Conservation (phyloP, 306 rosid species). For the Cicer judaicum region DNA sequence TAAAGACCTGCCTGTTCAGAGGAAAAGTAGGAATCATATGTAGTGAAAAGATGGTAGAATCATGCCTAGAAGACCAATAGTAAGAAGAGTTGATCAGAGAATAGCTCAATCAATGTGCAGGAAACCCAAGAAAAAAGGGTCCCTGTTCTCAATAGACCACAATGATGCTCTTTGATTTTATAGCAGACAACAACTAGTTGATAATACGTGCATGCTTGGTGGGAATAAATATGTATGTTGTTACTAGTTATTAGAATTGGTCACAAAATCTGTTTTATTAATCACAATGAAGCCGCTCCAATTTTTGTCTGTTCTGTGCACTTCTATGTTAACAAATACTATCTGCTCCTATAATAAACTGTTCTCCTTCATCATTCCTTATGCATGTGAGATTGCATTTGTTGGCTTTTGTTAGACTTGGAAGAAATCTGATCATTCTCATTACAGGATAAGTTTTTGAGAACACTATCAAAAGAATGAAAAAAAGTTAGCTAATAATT, state of each 20-base stretch:
- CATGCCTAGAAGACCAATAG: constrained; percentile 2
- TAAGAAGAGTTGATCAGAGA: constrained; percentile 21
- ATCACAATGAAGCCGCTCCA: not conserved
- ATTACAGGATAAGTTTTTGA: not conserved
- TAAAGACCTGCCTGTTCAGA: constrained; percentile 8
- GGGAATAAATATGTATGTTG: not conserved
- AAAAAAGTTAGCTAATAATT: not conserved
- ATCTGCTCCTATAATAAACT: not conserved
- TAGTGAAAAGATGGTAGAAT: not conserved
- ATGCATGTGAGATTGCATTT: constrained; percentile 11
- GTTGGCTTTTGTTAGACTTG: constrained; percentile 21
- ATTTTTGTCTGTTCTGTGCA: not conserved
- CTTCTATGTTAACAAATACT: not conserved
- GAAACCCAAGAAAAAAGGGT: not conserved
- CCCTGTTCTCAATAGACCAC: not conserved
- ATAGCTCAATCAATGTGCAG: not conserved
- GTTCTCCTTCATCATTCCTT: constrained; percentile 19
- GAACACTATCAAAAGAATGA: not conserved
- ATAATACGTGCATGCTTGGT: not conserved
- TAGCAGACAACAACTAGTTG: constrained; percentile 1
- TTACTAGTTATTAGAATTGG: not conserved
- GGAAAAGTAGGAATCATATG: constrained; percentile 1
- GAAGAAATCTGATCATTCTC: not conserved
- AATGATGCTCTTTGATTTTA: not conserved
- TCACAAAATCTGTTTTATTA: not conserved